Conservation (phyloP, 495 filamentous ascomycete genomes). For the Aspergillus carlsbadensis region DNA sequence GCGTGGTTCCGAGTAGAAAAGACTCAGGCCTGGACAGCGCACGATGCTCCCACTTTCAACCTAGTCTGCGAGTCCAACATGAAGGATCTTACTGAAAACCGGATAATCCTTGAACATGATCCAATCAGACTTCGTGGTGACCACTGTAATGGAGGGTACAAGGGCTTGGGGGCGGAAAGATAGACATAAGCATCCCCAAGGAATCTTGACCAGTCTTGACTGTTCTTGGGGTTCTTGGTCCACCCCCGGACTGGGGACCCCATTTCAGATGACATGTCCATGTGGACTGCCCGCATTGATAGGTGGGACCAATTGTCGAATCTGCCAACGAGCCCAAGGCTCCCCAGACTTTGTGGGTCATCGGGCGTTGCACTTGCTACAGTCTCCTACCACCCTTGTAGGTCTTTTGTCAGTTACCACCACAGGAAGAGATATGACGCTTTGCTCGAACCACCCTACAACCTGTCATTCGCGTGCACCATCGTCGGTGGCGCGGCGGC, state of each 20-base stretch:
- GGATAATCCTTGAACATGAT: not conserved
- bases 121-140: not conserved
- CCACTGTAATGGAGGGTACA: not conserved
- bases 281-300: not conserved
- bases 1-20: not conserved
- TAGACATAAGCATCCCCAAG: conserved; percentile 2
- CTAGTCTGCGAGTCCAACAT: not conserved
- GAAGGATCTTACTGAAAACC: not conserved
- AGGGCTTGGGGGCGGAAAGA: not conserved
- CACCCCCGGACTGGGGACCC: not conserved
- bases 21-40: not conserved
- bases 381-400: not conserved
- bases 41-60: not conserved
- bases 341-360: not conserved
- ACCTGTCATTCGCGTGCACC: not conserved
- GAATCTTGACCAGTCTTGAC: conserved; percentile 1
- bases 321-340: not conserved
- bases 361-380: not conserved
- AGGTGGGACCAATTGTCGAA: not conserved
- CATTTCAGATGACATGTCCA: conserved; percentile 3
- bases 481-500: not conserved
- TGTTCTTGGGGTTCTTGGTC: not conserved
- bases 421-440: not conserved
- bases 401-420: not conserved
- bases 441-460: not conserved